Percentiles rank a stretch among this genome's conserved stretches.
Evolutionary conservation across 345 rosid species (phyloP).

Genomic region (Erucastrum elatum): DNA sequence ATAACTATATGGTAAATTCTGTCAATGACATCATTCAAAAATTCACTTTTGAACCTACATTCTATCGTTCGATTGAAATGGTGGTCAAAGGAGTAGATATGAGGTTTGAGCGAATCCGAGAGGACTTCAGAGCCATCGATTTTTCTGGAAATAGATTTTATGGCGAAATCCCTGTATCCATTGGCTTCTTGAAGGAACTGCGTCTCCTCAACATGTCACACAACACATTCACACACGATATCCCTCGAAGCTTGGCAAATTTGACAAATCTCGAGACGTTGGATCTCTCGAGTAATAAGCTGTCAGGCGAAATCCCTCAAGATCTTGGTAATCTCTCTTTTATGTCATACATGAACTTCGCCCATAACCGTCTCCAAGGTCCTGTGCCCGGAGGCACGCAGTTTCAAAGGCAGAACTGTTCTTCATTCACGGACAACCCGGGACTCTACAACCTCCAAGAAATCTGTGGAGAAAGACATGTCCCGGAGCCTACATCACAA

Average conservation of each 20-base stretch:
- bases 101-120: not conserved
- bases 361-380: not conserved
- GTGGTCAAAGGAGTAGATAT: conserved; percentile 4
- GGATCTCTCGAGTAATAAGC: not conserved
- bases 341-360: not conserved
- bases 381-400: not conserved
- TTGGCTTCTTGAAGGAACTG: not conserved
- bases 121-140: conserved; percentile 14
- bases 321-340: not conserved
- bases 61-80: not conserved
- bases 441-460: no score
- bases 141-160: conserved; percentile 12
- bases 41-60: no score
- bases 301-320: conserved; percentile 18
- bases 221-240: not conserved
- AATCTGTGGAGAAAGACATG: no score
- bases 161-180: conserved; percentile 5
- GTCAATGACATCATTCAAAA: no score
- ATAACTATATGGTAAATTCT: not conserved
- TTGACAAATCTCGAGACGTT: conserved; percentile 1
- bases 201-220: not conserved
- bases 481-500: no score
- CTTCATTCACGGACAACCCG: not conserved
- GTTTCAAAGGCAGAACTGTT: not conserved
- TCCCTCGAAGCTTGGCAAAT: not conserved